A percentile compares a stretch with the other conserved stretches of the same genome.
phyloP scores from a whole-genome alignment of 2,329 filamentous ascomycete genomes.

The Phaeosphaeria sp. region DNA sequence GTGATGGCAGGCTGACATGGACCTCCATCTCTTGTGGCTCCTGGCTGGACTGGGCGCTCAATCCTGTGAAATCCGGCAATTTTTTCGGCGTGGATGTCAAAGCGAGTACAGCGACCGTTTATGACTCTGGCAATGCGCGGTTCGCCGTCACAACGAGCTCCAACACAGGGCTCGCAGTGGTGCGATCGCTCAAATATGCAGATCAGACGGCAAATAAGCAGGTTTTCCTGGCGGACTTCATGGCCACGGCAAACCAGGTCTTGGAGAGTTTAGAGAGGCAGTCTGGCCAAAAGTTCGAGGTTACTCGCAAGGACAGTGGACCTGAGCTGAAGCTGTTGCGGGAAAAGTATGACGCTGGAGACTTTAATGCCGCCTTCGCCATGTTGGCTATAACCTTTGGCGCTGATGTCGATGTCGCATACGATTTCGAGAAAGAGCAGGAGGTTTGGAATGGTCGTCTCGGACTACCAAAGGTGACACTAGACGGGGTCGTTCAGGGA shows the following conservation, averaged over 20 bases:
- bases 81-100: constrained; percentile 32
- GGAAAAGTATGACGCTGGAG: constrained; percentile 22
- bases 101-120: constrained; percentile 20
- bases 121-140: constrained; percentile 21
- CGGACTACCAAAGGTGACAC: constrained; percentile 20
- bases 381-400: constrained; percentile 26
- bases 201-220: constrained; percentile 25
- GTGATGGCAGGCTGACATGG: constrained; percentile 21
- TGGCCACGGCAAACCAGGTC: constrained; percentile 16
- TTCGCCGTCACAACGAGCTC: constrained; percentile 25
- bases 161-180: constrained; percentile 30
- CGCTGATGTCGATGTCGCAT: constrained; percentile 28
- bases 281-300: constrained; percentile 15
- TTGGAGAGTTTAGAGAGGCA: constrained; percentile 20
- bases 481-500: constrained; percentile 28
- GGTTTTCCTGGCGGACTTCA: constrained; percentile 31
- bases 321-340: constrained; percentile 11
- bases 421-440: constrained; percentile 29
- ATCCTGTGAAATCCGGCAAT: constrained; percentile 23
- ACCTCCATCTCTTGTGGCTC: constrained; percentile 28
- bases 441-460: constrained; percentile 30
- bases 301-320: constrained; percentile 16
- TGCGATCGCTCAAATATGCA: constrained; percentile 8
- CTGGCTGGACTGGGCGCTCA: constrained; percentile 33
- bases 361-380: constrained; percentile 15